phyloP scores from a whole-genome alignment of 1,284 basidiomycete genomes.

The Leccinum angustisporum region DNA sequence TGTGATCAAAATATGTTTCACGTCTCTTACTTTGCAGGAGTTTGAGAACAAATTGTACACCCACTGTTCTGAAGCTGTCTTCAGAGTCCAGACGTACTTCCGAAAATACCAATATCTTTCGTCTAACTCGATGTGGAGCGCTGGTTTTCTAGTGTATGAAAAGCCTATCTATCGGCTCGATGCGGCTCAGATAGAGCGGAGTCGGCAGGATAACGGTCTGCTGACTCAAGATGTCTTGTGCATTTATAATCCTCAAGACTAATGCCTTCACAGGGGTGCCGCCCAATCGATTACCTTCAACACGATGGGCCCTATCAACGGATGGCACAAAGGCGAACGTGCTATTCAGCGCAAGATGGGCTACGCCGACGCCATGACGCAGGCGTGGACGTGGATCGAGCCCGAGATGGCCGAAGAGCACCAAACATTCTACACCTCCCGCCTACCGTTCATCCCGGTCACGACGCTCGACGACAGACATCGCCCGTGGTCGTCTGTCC shows the following conservation, averaged over 20 bases:
- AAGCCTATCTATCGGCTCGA: no score
- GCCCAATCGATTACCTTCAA: neutral
- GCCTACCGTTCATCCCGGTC: slow-evolving; percentile 42
- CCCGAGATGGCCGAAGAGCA: slow-evolving; percentile 38
- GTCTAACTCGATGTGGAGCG: no score
- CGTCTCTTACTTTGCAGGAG: no score
- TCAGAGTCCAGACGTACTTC: no score
- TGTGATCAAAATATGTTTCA: no score
- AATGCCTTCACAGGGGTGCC: neutral
- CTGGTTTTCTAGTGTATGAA: no score
- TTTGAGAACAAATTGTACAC: no score
- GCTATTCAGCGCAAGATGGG: slow-evolving; percentile 36
- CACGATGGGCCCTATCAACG: slow-evolving; percentile 29
- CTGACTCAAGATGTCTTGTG: neutral
- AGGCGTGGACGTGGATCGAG: slow-evolving; percentile 34
- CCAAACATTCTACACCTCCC: slow-evolving; percentile 35
- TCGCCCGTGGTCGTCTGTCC: slow-evolving; percentile 42
- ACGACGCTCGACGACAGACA: slow-evolving; percentile 36
- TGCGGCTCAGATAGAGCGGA: no score
- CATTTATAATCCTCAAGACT: neutral
- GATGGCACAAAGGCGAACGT: slow-evolving; percentile 43
- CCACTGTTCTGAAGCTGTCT: no score
- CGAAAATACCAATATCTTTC: no score
- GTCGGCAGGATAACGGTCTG: neutral
- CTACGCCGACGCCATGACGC: slow-evolving; percentile 25